Percentiles rank a stretch among this genome's conserved stretches.
These are phyloP conservation scores for Penicillium sp. DNA, from an alignment of 2,329 filamentous ascomycete species.

Conservation along the genomic window DNA sequence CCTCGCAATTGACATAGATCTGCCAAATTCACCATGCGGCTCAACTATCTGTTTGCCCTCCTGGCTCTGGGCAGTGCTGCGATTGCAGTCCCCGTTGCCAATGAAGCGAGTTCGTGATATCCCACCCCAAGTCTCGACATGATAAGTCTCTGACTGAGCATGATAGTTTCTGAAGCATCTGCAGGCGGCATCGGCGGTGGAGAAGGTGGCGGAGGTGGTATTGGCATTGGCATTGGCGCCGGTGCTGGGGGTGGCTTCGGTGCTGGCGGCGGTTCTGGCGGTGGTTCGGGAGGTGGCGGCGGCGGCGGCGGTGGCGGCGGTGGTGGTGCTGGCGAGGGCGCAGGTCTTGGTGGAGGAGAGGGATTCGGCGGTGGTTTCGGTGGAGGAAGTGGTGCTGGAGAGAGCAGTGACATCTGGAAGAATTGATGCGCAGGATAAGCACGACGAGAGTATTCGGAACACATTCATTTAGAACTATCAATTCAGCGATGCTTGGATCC, in stretches of 20 bases:
- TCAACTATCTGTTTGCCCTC: slow-evolving; percentile 12
- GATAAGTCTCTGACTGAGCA: neutral
- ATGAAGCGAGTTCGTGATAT: slow-evolving; percentile 11
- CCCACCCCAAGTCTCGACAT: neutral
- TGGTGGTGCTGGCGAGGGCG: slow-evolving; percentile 7
- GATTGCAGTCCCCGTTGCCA: slow-evolving; percentile 15
- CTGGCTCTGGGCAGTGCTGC: slow-evolving; percentile 11
- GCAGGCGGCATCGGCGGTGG: too few species aligned
- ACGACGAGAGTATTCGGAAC: too few species aligned
- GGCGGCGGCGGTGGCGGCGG: slow-evolving; percentile 8
- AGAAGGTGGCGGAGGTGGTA: slow-evolving; percentile 3
- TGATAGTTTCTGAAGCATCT: too few species aligned
- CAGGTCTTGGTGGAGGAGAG: slow-evolving; percentile 1
- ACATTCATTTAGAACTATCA: too few species aligned
- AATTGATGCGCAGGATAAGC: too few species aligned
- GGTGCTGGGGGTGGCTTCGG: slow-evolving; percentile 2
- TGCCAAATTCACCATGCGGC: slow-evolving; percentile 8
- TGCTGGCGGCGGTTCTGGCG: slow-evolving; percentile 7
- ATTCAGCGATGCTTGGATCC: too few species aligned
- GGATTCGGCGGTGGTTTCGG: slow-evolving; percentile 5
- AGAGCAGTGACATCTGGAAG: neutral
- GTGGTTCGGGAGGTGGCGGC: slow-evolving; percentile 5
- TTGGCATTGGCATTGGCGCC: slow-evolving; percentile 3
- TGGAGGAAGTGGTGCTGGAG: neutral
- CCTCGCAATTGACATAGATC: neutral